Conservation (phyloP, 2,329 filamentous ascomycete genomes). For the Tympanopsis confertula region DNA sequence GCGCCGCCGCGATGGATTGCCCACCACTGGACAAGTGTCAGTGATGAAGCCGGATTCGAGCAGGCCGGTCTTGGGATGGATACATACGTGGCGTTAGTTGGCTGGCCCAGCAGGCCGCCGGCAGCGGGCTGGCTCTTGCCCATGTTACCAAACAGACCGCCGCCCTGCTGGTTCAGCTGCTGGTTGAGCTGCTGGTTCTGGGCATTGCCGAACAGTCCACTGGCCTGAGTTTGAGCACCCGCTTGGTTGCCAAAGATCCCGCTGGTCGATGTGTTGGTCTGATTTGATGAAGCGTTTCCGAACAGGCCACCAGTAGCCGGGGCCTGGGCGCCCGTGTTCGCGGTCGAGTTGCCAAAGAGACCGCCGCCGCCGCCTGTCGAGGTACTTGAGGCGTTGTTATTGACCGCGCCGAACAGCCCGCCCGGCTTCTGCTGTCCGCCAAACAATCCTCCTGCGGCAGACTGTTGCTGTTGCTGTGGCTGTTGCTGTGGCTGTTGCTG, state of each 20-base stretch:
- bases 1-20: constrained; percentile 56
- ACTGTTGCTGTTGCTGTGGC: constrained; percentile 7
- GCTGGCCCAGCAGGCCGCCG: constrained; percentile 17
- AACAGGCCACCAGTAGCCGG: constrained; percentile 11
- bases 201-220: constrained; percentile 10
- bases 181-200: constrained; percentile 8
- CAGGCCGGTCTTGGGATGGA: constrained; percentile 9
- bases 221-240: constrained; percentile 2
- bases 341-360: constrained; percentile 7
- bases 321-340: too few species aligned
- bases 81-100: constrained; percentile 5
- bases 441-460: too few species aligned
- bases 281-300: too few species aligned
- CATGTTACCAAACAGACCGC: constrained; percentile 11
- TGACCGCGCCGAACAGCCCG: constrained; percentile 7
- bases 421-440: constrained; percentile 4
- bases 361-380: constrained; percentile 3
- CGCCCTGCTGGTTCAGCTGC: constrained; percentile 7
- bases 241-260: background rate
- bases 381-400: background rate
- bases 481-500: constrained; percentile 8
- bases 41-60: constrained; percentile 30
- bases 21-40: constrained; percentile 37
- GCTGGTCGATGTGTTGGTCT: background rate
- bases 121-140: constrained; percentile 9